These are phyloP conservation scores for Aureoboletus auriporus DNA, from an alignment of 768 basidiomycete genomes.

Conservation along the genomic window DNA sequence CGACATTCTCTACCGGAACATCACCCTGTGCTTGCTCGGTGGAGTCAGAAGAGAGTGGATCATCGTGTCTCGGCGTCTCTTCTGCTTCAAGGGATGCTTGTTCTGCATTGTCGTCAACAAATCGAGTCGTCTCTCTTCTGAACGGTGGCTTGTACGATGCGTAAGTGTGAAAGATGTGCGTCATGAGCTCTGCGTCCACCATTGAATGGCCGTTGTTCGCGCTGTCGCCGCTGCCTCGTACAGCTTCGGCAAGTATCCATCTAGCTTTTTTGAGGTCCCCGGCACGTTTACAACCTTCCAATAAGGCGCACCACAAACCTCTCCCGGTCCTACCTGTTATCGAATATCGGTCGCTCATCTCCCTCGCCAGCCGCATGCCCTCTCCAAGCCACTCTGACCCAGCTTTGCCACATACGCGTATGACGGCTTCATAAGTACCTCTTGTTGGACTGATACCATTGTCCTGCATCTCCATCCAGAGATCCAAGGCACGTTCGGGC, in stretches of 20 bases:
- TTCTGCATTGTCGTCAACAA: constrained; percentile 28
- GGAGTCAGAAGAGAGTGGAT: constrained; percentile 5
- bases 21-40: constrained; percentile 4
- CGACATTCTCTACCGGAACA: constrained; percentile 2
- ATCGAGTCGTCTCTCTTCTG: constrained; percentile 43
- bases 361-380: constrained; percentile 75
- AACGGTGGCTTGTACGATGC: constrained; percentile 75
- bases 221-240: constrained; percentile 17
- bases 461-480: constrained; percentile 93
- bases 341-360: constrained; percentile 77
- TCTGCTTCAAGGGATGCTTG: constrained; percentile 3
- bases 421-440: constrained; percentile 76
- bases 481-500: constrained; percentile 87
- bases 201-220: constrained; percentile 27
- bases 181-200: constrained; percentile 68
- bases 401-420: constrained; percentile 72
- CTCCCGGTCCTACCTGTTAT: constrained; percentile 34
- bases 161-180: constrained; percentile 85
- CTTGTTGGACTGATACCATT: constrained; percentile 57
- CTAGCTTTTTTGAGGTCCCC: constrained; percentile 80
- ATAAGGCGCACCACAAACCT: constrained; percentile 73
- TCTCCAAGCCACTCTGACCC: constrained; percentile 72
- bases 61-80: background rate
- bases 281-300: constrained; percentile 84
- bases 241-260: constrained; percentile 89